Conservation (phyloP, 176 grass and related monocot genomes). For the Metroxylon sagu region DNA sequence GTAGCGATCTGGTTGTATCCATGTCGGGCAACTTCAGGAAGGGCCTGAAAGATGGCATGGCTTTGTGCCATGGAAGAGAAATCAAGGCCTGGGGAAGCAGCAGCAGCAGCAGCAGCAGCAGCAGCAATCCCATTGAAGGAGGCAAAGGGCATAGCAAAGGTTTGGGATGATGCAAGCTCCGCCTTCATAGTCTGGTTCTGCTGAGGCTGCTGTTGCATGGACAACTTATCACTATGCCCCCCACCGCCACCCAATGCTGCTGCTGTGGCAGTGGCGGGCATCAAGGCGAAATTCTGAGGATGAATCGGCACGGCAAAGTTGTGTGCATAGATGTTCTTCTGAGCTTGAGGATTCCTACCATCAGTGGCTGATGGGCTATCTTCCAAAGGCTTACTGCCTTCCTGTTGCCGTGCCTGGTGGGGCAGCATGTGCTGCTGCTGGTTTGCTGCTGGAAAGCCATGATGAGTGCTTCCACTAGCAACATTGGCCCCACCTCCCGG, state of each 20-base stretch:
- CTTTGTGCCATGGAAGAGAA: constrained; percentile 70
- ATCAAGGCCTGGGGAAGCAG: constrained; percentile 53
- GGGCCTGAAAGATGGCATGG: constrained; percentile 68
- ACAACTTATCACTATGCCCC: constrained; percentile 52
- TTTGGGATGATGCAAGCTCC: constrained; percentile 65
- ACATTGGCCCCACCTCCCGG: constrained; percentile 32
- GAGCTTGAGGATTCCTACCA: constrained; percentile 44
- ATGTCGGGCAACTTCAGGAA: constrained; percentile 68
- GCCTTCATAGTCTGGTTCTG: constrained; percentile 63
- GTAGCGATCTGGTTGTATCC: constrained; percentile 56
- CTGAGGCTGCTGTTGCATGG: constrained; percentile 29
- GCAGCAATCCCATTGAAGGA: constrained; percentile 44
- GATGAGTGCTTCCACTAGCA: constrained; percentile 21
- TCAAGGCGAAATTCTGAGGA: constrained; percentile 55
- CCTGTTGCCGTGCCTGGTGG: constrained; percentile 33
- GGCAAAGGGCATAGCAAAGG: constrained; percentile 79
- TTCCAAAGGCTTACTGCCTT: constrained; percentile 35
- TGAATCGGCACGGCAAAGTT: constrained; percentile 55
- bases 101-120: no score
- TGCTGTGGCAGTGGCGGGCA: constrained; percentile 28
- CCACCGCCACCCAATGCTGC: constrained; percentile 23
- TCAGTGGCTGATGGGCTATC: constrained; percentile 35
- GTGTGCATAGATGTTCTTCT: constrained; percentile 46
- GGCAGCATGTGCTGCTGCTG: constrained; percentile 27
- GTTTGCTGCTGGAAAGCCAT: constrained; percentile 31